Conservation (phyloP, 2,329 filamentous ascomycete species). For the Chaetothyriales sp. region DNA sequence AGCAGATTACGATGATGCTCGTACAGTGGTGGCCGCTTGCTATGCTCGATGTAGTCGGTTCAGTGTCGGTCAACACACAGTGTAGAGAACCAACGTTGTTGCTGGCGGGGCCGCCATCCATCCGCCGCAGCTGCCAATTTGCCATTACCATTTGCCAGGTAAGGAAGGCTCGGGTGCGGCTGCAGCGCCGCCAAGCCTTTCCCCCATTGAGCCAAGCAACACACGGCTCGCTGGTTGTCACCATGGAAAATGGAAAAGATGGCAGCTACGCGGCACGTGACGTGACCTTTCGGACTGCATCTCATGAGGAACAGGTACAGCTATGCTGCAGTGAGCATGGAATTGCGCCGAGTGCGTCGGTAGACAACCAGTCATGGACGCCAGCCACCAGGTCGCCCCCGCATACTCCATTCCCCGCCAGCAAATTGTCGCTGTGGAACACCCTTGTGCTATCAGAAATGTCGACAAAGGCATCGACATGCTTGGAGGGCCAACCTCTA, state of each 20-base stretch:
- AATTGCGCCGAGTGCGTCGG: background rate
- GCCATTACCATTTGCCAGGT: background rate
- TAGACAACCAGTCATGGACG: background rate
- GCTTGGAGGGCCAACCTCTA: constrained; percentile 40
- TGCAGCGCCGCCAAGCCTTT: background rate
- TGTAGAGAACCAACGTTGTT: background rate
- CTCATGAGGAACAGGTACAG: background rate
- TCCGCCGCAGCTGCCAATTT: background rate
- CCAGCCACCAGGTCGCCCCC: constrained; percentile 22
- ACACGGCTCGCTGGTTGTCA: background rate
- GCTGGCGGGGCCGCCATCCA: background rate
- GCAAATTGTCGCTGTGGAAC: constrained; percentile 47
- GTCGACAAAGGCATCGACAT: constrained; percentile 49
- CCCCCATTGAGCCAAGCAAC: background rate
- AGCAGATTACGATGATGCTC: background rate
- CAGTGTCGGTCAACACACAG: too few relatives aligned
- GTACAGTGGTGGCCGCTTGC: background rate
- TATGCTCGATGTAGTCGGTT: background rate
- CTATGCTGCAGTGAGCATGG: background rate
- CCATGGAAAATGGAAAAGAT: too few relatives aligned
- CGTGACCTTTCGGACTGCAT: background rate
- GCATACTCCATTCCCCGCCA: constrained; percentile 37
- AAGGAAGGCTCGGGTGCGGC: background rate
- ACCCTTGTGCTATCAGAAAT: constrained; percentile 51
- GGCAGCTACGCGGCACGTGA: background rate